These are phyloP conservation scores for Nematocida major DNA, from an alignment of 371 early-diverging fungal species.

Conservation along the genomic window DNA sequence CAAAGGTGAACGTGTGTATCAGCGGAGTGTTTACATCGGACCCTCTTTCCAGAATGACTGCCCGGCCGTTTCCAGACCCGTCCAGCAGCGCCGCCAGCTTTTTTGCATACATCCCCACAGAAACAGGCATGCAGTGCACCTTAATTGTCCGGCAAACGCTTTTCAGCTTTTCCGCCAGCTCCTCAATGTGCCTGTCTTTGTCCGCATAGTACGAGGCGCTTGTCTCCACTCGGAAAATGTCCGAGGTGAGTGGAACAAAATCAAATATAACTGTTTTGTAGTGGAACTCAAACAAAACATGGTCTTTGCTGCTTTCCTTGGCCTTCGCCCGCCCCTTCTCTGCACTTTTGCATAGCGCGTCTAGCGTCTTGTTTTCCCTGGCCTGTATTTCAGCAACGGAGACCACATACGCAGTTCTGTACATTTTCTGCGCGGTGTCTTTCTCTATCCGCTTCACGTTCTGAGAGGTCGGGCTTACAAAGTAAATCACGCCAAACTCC, in stretches of 20 bases:
- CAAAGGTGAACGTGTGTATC: constrained; percentile 63
- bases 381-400: neutral
- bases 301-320: neutral
- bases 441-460: constrained; percentile 55
- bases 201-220: constrained; percentile 5
- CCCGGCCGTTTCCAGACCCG: constrained; percentile 17
- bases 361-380: constrained; percentile 1
- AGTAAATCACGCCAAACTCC: constrained; percentile 64
- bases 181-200: neutral
- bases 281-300: neutral
- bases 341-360: neutral
- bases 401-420: constrained; percentile 49
- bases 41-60: constrained; percentile 59
- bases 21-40: constrained; percentile 62
- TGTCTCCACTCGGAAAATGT: constrained; percentile 24
- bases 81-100: constrained; percentile 1
- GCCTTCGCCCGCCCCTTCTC: constrained; percentile 37
- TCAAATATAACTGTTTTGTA: constrained; percentile 39
- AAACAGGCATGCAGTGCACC: constrained; percentile 10
- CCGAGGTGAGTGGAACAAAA: constrained; percentile 15
- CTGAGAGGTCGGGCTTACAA: constrained; percentile 43
- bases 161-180: constrained; percentile 4
- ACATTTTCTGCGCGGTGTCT: constrained; percentile 55
- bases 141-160: constrained; percentile 2
- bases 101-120: constrained; percentile 24